Evolutionary conservation across 305 asterid species (phyloP).

Genomic region (Solanum chacoense): DNA sequence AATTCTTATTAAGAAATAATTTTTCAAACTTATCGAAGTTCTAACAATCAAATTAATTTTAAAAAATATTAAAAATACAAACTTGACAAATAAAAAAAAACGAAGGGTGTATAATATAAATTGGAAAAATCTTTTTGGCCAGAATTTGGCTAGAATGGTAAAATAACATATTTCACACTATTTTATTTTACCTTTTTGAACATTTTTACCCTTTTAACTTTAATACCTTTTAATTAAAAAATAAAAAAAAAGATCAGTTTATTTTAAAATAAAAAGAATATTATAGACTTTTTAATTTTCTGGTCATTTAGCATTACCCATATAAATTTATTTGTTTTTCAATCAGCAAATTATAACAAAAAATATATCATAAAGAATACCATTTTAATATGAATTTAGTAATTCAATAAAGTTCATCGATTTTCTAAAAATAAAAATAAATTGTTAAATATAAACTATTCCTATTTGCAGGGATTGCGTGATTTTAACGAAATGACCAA

Average conservation of each 20-base stretch:
- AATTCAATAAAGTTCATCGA: background rate
- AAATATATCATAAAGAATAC: background rate
- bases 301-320: too few species aligned
- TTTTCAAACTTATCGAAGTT: background rate
- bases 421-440: background rate
- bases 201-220: too few species aligned
- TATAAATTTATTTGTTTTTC: background rate
- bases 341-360: background rate
- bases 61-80: background rate
- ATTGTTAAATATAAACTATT: background rate
- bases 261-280: too few species aligned
- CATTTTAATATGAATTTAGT: background rate
- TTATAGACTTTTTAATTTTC: too few species aligned
- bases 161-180: too few species aligned
- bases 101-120: background rate
- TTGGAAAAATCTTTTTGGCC: too few species aligned
- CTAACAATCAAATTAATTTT: background rate
- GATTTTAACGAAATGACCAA: background rate
- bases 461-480: background rate
- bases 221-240: too few species aligned
- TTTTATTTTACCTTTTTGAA: too few species aligned
- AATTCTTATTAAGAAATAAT: background rate
- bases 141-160: too few species aligned
- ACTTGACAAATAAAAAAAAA: background rate
- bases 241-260: too few species aligned